Conservation (phyloP, 352 stramenopile species). For the Pythium chondricola region DNA sequence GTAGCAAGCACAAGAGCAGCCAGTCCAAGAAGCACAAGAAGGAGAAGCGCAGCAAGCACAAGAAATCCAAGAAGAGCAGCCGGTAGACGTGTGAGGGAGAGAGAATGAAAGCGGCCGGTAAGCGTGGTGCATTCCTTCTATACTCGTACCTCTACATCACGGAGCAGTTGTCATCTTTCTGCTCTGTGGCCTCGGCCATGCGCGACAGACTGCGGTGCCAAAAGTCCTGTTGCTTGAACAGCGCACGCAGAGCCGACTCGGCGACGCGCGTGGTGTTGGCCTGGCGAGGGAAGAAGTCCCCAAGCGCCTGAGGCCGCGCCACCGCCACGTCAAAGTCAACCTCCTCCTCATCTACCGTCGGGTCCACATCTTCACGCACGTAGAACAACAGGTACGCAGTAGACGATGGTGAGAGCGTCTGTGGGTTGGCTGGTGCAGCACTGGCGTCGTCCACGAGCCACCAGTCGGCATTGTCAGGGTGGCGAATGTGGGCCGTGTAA, state of each 20-base stretch:
- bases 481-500: constrained; percentile 77
- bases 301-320: not conserved
- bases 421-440: constrained; percentile 16
- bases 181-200: not conserved
- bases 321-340: not conserved
- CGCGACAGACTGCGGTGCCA: constrained; percentile 4
- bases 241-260: constrained; percentile 7
- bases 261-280: constrained; percentile 2
- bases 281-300: constrained; percentile 34
- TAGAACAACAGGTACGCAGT: constrained; percentile 76
- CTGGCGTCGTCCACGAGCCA: constrained; percentile 92
- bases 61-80: constrained; percentile 17
- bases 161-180: constrained; percentile 10
- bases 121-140: constrained; percentile 11
- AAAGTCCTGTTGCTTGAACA: constrained; percentile 17
- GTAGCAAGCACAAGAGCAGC: constrained; percentile 24
- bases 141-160: constrained; percentile 16
- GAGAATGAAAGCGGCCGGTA: too few relatives aligned
- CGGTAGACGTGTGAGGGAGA: too few relatives aligned
- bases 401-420: constrained; percentile 33
- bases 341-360: constrained; percentile 10
- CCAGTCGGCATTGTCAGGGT: constrained; percentile 59
- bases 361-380: constrained; percentile 41
- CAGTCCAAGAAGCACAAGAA: constrained; percentile 44
- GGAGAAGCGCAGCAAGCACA: constrained; percentile 36